phyloP scores from a whole-genome alignment of 176 grass and related monocot species.

The Hyparrhenia diplandra region DNA sequence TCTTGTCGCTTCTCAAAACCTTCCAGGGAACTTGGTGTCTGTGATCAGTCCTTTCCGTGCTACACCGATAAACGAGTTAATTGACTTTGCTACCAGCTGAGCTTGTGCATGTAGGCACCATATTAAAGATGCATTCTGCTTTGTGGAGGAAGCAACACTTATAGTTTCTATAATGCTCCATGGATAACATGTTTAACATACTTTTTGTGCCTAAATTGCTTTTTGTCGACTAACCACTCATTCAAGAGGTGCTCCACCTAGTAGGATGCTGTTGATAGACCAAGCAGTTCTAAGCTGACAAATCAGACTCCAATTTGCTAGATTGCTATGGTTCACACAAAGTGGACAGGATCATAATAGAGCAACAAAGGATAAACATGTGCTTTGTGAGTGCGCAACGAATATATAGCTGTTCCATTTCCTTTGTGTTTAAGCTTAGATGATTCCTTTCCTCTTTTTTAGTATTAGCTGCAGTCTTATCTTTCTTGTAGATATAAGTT shows the following conservation, averaged over 20 bases:
- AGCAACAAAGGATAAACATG: slow-evolving; percentile 14
- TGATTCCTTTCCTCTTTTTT: slow-evolving; percentile 6
- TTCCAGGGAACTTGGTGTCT: neutral
- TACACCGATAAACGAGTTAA: neutral
- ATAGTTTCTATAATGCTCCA: slow-evolving; percentile 14
- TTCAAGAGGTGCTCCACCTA: slow-evolving; percentile 29
- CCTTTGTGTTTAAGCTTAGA: slow-evolving; percentile 24
- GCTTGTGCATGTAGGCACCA: neutral
- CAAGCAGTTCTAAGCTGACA: slow-evolving; percentile 27
- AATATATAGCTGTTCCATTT: slow-evolving; percentile 21
- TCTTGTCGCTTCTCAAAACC: neutral
- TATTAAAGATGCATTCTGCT: slow-evolving; percentile 19
- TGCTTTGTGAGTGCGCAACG: slow-evolving; percentile 23
- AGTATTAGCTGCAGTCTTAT: slow-evolving; percentile 26
- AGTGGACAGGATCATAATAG: slow-evolving; percentile 24
- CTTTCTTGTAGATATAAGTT: slow-evolving; percentile 5
- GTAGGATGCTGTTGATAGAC: slow-evolving; percentile 26
- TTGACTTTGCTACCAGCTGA: slow-evolving; percentile 16
- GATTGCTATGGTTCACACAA: slow-evolving; percentile 26
- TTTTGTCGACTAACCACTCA: slow-evolving; percentile 28
- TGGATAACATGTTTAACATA: slow-evolving; percentile 27
- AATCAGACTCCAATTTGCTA: slow-evolving; percentile 30
- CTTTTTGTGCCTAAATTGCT: slow-evolving; percentile 5
- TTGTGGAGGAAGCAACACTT: slow-evolving; percentile 23
- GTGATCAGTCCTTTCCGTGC: neutral